These are phyloP conservation scores for Marasmius oreades DNA, from an alignment of 1,284 basidiomycete species.

Conservation along the genomic window DNA sequence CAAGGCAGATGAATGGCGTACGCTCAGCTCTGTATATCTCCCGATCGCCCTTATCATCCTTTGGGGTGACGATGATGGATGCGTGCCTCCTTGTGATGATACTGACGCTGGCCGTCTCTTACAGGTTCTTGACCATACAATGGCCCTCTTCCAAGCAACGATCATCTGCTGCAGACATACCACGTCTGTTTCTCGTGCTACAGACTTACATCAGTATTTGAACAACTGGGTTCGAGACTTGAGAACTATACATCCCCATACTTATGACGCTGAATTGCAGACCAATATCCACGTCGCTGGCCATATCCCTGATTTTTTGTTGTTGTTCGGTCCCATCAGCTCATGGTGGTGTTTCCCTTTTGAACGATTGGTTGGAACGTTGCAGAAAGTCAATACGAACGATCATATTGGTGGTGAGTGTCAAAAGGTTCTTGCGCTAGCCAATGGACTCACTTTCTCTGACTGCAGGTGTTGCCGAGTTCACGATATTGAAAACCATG, in stretches of 20 bases:
- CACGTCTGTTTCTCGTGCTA: neutral
- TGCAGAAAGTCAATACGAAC: no score
- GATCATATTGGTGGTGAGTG: slow-evolving; percentile 12
- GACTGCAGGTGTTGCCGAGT: slow-evolving; percentile 1
- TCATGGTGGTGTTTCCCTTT: slow-evolving; percentile 27
- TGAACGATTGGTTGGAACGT: slow-evolving; percentile 20
- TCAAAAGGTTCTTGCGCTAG: neutral
- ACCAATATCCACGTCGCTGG: slow-evolving; percentile 17
- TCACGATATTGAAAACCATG: neutral
- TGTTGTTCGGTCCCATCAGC: slow-evolving; percentile 20
- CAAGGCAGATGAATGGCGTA: no score
- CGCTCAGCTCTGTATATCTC: slow-evolving; percentile 25
- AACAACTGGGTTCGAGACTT: slow-evolving; percentile 13
- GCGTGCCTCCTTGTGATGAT: slow-evolving; percentile 7
- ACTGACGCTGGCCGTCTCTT: slow-evolving; percentile 2
- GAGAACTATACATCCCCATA: slow-evolving; percentile 11
- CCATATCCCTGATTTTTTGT: slow-evolving; percentile 22
- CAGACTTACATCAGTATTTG: slow-evolving; percentile 10
- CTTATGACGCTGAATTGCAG: slow-evolving; percentile 7
- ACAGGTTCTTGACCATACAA: slow-evolving; percentile 21
- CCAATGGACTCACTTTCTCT: neutral
- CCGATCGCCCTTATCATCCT: slow-evolving; percentile 28
- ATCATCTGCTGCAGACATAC: slow-evolving; percentile 1
- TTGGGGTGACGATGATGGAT: slow-evolving; percentile 23
- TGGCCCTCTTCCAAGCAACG: slow-evolving; percentile 19